A percentile compares a stretch with the other conserved stretches of the same genome.
phyloP scores from a whole-genome alignment of 2,329 filamentous ascomycete species.

The Aspergillus sp. region DNA sequence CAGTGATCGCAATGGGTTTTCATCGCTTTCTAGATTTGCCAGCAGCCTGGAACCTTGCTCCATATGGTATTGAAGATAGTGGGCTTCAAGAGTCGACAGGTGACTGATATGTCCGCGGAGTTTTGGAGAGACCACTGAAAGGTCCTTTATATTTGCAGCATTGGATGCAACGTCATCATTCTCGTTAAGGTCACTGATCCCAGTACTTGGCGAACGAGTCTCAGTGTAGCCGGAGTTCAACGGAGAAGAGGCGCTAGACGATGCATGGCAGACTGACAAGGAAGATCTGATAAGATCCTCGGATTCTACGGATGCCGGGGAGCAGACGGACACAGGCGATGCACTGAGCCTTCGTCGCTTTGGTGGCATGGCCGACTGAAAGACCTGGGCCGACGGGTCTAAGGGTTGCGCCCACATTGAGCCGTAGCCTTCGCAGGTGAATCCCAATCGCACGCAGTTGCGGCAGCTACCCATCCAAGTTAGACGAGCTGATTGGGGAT shows the following conservation, averaged over 20 bases:
- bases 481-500: conserved; percentile 2
- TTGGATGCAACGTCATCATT: not conserved
- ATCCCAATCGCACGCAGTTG: conserved; percentile 34
- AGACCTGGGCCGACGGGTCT: conserved; percentile 31
- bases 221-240: not conserved
- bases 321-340: conserved; percentile 17
- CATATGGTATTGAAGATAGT: conserved; percentile 40
- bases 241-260: not conserved
- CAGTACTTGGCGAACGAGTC: not conserved
- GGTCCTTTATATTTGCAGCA: not conserved
- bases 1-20: conserved; percentile 36
- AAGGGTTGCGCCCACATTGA: conserved; percentile 38
- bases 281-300: conserved; percentile 10
- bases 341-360: conserved; percentile 24
- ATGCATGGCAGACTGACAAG: conserved; percentile 3
- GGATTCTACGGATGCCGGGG: conserved; percentile 5
- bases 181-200: not conserved
- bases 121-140: conserved; percentile 13
- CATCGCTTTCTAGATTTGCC: conserved; percentile 37
- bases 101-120: conserved; percentile 24
- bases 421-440: conserved; percentile 38
- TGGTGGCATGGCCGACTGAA: conserved; percentile 19
- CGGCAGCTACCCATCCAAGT: conserved; percentile 23
- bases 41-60: conserved; percentile 35
- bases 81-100: conserved; percentile 30